These are phyloP conservation scores for Exophiala phaeomuriformis DNA, from an alignment of 2,329 filamentous ascomycete species.

Conservation along the genomic window DNA sequence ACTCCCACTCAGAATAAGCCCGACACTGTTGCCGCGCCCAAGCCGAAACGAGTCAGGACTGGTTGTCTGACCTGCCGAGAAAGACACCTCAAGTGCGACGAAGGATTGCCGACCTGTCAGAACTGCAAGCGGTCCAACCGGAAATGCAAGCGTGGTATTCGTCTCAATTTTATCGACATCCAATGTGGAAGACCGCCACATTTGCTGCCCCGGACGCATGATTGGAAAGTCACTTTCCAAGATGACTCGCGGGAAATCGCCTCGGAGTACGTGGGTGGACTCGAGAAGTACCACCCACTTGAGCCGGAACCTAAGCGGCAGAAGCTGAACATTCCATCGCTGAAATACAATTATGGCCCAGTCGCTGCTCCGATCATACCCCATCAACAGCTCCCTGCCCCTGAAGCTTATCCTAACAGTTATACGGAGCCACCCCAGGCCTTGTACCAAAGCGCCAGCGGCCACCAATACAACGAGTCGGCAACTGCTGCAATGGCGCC, in stretches of 20 bases:
- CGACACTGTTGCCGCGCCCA: conserved; percentile 33
- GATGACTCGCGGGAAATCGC: conserved; percentile 88
- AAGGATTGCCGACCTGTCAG: conserved; percentile 57
- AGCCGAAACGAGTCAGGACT: conserved; percentile 80
- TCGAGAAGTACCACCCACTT: conserved; percentile 60
- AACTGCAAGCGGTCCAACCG: conserved; percentile 87
- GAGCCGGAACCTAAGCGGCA: conserved; percentile 36
- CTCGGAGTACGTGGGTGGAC: conserved; percentile 77
- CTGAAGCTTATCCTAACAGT: conserved; percentile 22
- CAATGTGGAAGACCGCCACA: conserved; percentile 60
- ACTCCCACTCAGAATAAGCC: conserved; percentile 12
- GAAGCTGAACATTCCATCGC: conserved; percentile 20
- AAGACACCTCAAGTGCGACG: conserved; percentile 85
- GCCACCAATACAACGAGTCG: conserved; percentile 30
- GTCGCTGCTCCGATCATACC: conserved; percentile 33
- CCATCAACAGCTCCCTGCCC: conserved; percentile 43
- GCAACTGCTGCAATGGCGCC: conserved; percentile 26
- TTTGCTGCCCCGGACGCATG: conserved; percentile 50
- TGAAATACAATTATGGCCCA: conserved; percentile 31
- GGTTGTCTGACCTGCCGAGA: conserved; percentile 87
- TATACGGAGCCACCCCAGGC: conserved; percentile 41
- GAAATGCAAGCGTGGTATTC: conserved; percentile 74
- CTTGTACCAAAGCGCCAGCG: conserved; percentile 35
- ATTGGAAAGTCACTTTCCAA: conserved; percentile 69
- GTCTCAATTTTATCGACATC: conserved; percentile 86